Evolutionary conservation across 495 filamentous ascomycete species (phyloP), one percentile per base, ranked within the genome.

Genomic region (Chlorociboria aeruginascens): DNA sequence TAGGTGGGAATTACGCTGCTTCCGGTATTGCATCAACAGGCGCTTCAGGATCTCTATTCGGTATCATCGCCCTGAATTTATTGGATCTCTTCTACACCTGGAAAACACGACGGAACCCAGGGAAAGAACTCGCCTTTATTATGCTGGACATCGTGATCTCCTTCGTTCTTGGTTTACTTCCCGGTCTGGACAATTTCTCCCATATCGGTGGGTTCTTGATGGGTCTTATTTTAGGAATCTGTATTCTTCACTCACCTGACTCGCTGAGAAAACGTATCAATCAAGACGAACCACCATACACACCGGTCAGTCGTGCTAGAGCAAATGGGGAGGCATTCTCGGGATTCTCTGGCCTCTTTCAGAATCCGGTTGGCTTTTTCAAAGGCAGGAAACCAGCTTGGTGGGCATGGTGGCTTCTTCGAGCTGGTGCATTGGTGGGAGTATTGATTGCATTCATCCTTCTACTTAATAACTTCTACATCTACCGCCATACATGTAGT

Each of bases 401-500:
- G 92, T 98, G 92, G 92, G 83, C 68, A 8, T 98, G 93, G 89
- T 98, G 92, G 92, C 64, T 96, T 17, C 74, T 95, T 11, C 73
- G 92, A 8, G 84, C 77, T 8, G 87, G 73, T 7, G 83, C 83
- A n/a, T 65, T 97, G 45, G 76, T 93, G 7, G 77, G 77, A 11
- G 81, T 88, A 3, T 61, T 92, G 4, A 70, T 94, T 43, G 81
- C 80, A 4, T 92, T 96, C 56, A 86, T 95, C 54, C 61, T 94
- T 34, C 67, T 97, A 38, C 65, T 96, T 36, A 77, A 85, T 45
- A 86, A 95, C 65, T 98, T 98, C 62, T 97, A 96, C 65, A 79
- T 74, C 48, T 78, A 81, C 55, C 72, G 73, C 46, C 77, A 78
- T 31, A 81, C 73, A 9, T 98, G 92, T 61, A 67, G 62, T 3